These are phyloP conservation scores for Creolimax fragrantissima DNA, from an alignment of 78 protist species.

Conservation along the genomic window DNA sequence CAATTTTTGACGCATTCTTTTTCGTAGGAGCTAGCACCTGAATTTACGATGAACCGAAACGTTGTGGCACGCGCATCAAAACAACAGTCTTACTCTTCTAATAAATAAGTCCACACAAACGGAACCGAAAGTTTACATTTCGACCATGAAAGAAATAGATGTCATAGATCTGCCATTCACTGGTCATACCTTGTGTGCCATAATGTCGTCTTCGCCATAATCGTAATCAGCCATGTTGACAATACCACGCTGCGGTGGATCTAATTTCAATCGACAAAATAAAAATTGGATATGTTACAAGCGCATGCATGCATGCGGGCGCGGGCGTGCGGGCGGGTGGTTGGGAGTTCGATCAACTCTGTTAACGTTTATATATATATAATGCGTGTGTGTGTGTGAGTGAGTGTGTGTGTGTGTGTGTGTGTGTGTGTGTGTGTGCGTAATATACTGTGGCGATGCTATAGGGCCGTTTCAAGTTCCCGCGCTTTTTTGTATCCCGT, in stretches of 20 bases:
- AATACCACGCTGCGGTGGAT: background rate
- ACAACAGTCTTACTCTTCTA: too few species aligned
- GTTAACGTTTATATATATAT: conserved; percentile 1
- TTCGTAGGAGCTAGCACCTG: background rate
- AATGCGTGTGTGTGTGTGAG: background rate
- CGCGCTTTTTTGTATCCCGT: background rate
- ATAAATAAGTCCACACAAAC: too few species aligned
- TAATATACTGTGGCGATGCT: background rate
- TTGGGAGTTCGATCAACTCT: background rate
- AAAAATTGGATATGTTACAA: background rate
- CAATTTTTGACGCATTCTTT: background rate
- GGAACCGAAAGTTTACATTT: too few species aligned
- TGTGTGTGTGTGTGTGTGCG: background rate
- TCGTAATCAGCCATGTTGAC: background rate
- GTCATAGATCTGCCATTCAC: too few species aligned
- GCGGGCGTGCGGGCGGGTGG: background rate
- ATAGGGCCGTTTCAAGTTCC: background rate
- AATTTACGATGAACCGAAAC: too few species aligned
- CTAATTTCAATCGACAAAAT: background rate
- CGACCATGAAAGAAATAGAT: too few species aligned
- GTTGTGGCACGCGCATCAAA: too few species aligned
- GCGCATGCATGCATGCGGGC: background rate
- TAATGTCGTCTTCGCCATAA: background rate
- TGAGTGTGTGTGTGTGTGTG: background rate
- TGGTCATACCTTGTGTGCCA: too few species aligned